Base-by-base conservation (phyloP, 2,329 filamentous ascomycete genomes). In the Didymella exigua region DNA sequence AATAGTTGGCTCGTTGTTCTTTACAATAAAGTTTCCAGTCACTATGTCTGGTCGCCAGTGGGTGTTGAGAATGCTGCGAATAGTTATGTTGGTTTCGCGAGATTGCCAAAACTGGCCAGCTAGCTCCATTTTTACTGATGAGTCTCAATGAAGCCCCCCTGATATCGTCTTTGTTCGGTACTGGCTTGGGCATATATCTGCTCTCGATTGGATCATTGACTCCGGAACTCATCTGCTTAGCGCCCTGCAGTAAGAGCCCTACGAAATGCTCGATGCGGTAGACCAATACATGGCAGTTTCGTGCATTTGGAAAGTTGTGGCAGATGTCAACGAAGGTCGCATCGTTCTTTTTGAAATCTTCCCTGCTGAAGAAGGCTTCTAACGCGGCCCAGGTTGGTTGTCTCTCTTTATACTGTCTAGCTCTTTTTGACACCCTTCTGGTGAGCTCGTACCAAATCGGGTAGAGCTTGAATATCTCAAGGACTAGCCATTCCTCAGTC, bases 211-310 rank as follows among this genome's bases (percentile, higher is more conserved):
- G 44, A 9, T 47, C 44, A 3, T 19, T 16, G 13, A 30, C 11
- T 6, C 34, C 24, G 1, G 23, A 1, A 1, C 3, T 2, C 7
- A 31, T 43, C 18, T 7, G 14, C 1, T 10, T 18, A 4, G 41
- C 13, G 1, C 34, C 27, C 19, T 49, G 42, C 2, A 4, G n/a
- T 18, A n/a, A 16, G 29, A 31, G 41, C 1, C 30, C 31, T 2
- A 42, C 53, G 26, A 51, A 41, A 11, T 23, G 29, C 27, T 56
- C 38, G 27, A 56, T 26, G 29, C 54, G 54, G 23, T 40, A 49
- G 5, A 56, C 31, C 7, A 48, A 44, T 48, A 56, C 49, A 14
- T 34, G 10, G 10, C 23, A 13, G 16, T 56, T 16, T 3, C 30
- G 21, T 9, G 54, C 48, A 14, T 45, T 19, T 2, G 48, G 48